Conservation (phyloP, 106 monocot genomes). For the Xerophyta viscosa region DNA sequence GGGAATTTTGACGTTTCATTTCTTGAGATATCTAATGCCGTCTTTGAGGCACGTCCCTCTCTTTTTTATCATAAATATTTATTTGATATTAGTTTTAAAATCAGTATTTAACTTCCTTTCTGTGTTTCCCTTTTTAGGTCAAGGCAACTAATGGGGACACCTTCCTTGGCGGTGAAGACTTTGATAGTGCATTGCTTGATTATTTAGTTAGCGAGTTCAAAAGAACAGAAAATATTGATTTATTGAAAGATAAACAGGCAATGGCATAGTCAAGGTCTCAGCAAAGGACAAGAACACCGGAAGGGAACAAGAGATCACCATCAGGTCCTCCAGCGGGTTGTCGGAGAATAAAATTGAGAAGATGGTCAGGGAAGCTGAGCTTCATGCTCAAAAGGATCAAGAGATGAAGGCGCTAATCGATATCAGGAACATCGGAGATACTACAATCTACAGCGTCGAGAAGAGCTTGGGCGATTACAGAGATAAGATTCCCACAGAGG, state of each 20-base stretch:
- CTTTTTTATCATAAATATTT: background rate
- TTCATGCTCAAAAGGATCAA: slow-evolving; percentile 56
- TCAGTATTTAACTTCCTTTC: too few relatives aligned
- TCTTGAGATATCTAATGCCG: slow-evolving; percentile 56
- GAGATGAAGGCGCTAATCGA: slow-evolving; percentile 59
- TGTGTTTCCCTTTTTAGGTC: too few relatives aligned
- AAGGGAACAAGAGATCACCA: slow-evolving; percentile 58
- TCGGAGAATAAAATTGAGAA: slow-evolving; percentile 55
- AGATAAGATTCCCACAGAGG: slow-evolving; percentile 50
- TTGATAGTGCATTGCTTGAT: slow-evolving; percentile 33
- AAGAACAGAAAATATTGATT: slow-evolving; percentile 29
- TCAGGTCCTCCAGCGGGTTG: slow-evolving; percentile 52
- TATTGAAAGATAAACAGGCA: slow-evolving; percentile 33
- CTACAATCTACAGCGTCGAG: slow-evolving; percentile 58
- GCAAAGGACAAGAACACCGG: slow-evolving; percentile 40
- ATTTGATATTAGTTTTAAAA: background rate
- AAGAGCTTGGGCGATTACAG: slow-evolving; percentile 55
- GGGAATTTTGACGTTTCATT: slow-evolving; percentile 73
- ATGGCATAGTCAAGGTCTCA: slow-evolving; percentile 52
- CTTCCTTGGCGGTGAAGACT: slow-evolving; percentile 40
- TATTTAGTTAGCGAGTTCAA: slow-evolving; percentile 41
- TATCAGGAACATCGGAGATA: slow-evolving; percentile 49
- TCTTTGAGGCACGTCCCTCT: slow-evolving; percentile 40
- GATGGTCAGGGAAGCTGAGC: slow-evolving; percentile 66
- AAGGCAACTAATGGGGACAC: slow-evolving; percentile 48